Conservation (phyloP, 2,329 filamentous ascomycete species). For the Scorias spongiosa region DNA sequence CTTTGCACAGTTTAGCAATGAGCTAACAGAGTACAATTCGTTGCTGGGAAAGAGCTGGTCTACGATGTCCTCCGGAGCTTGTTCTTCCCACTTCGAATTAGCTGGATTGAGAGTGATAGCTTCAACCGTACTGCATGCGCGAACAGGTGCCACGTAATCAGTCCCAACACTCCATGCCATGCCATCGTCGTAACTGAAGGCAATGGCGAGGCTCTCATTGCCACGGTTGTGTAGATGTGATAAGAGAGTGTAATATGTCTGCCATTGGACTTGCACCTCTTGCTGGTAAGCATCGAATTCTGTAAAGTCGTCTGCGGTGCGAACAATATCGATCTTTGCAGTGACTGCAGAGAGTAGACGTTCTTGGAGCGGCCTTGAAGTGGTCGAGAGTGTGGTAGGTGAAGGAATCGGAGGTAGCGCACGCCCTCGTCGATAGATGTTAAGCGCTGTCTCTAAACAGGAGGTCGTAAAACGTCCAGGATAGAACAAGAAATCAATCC, state of each 20-base stretch:
- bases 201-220: constrained; percentile 65
- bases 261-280: constrained; percentile 72
- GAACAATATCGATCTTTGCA: constrained; percentile 50
- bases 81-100: background rate
- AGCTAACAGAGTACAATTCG: constrained; percentile 3
- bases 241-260: constrained; percentile 72
- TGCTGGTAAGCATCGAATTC: constrained; percentile 62
- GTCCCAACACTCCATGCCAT: constrained; percentile 75
- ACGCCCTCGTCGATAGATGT: constrained; percentile 59
- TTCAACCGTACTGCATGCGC: constrained; percentile 67
- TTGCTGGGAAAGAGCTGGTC: constrained; percentile 3
- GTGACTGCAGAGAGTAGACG: constrained; percentile 59
- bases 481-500: constrained; percentile 69
- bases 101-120: constrained; percentile 51
- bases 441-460: constrained; percentile 69
- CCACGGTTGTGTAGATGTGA: constrained; percentile 75
- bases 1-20: constrained; percentile 10
- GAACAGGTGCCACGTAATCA: constrained; percentile 63
- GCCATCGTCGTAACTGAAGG: constrained; percentile 53
- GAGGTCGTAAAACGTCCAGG: constrained; percentile 68
- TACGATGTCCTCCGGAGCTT: background rate
- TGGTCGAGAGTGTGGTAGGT: constrained; percentile 27
- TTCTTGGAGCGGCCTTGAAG: constrained; percentile 51
- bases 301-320: constrained; percentile 46
- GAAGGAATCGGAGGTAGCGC: constrained; percentile 22